Percentiles rank a stretch among this genome's conserved stretches.
phyloP scores from a whole-genome alignment of 352 stramenopile genomes.

The Globisporangium alternatum region DNA sequence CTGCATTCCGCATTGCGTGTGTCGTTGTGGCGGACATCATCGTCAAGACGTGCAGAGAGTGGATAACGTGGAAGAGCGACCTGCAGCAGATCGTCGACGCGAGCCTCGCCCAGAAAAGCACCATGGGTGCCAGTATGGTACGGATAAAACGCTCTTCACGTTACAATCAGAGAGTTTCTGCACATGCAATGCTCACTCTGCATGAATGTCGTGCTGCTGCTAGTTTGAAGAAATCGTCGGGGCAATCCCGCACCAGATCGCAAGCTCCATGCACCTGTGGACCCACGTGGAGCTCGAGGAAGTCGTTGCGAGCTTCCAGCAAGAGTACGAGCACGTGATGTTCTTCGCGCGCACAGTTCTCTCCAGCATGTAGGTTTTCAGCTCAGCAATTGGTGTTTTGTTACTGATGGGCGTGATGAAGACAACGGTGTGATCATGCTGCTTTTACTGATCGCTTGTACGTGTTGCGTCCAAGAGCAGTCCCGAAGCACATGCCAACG shows the following conservation, averaged over 20 bases:
- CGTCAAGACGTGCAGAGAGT: slow-evolving; percentile 40
- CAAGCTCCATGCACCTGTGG: slow-evolving; percentile 24
- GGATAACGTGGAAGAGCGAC: slow-evolving; percentile 45
- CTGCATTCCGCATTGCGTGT: slow-evolving; percentile 42
- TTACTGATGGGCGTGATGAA: background rate
- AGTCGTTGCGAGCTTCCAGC: slow-evolving; percentile 33
- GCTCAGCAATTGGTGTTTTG: background rate
- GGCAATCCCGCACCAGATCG: slow-evolving; percentile 49
- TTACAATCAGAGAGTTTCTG: background rate
- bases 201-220: background rate
- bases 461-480: slow-evolving; percentile 23
- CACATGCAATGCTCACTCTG: background rate
- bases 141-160: background rate
- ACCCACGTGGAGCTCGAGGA: slow-evolving; percentile 23
- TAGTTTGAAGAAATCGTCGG: slow-evolving; percentile 48
- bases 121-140: slow-evolving; percentile 37
- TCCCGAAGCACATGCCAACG: slow-evolving; percentile 30
- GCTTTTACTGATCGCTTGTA: slow-evolving; percentile 9
- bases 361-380: slow-evolving; percentile 33
- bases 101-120: slow-evolving; percentile 27
- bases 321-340: slow-evolving; percentile 39
- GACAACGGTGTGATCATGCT: background rate
- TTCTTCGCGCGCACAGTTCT: slow-evolving; percentile 38
- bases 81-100: slow-evolving; percentile 46
- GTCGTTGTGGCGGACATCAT: slow-evolving; percentile 44